Conservation (phyloP, 2,329 filamentous ascomycete genomes). For the Colletotrichum scovillei region DNA sequence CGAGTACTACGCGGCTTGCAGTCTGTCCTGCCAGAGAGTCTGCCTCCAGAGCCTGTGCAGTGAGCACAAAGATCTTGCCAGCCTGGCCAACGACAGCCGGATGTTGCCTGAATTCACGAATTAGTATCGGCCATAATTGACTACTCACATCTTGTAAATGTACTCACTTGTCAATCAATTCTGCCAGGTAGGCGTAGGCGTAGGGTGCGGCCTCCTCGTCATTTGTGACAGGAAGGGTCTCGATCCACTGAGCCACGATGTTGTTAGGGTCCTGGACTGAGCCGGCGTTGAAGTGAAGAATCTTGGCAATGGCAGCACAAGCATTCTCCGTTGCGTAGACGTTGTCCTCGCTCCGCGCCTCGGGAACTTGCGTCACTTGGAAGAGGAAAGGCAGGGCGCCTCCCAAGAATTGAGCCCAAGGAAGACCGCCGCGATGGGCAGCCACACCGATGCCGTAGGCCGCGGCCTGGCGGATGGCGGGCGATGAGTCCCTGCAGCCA, state of each 20-base stretch:
- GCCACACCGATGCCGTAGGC: slow-evolving; percentile 97
- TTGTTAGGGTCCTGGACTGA: slow-evolving; percentile 82
- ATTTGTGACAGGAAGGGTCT: slow-evolving; percentile 90
- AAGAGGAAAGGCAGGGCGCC: slow-evolving; percentile 85
- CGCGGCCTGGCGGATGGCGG: slow-evolving; percentile 94
- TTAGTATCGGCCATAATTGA: slow-evolving; percentile 39
- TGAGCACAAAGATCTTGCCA: slow-evolving; percentile 83
- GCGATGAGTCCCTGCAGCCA: slow-evolving; percentile 86
- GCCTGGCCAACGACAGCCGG: slow-evolving; percentile 82
- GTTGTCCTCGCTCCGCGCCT: slow-evolving; percentile 90
- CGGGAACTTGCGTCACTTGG: slow-evolving; percentile 82
- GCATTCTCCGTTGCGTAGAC: slow-evolving; percentile 98
- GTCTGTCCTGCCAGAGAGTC: slow-evolving; percentile 90
- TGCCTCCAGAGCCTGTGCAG: slow-evolving; percentile 89
- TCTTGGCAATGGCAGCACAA: slow-evolving; percentile 95
- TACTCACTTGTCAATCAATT: slow-evolving; percentile 94
- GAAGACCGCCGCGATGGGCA: slow-evolving; percentile 87
- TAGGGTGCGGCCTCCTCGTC: slow-evolving; percentile 98
- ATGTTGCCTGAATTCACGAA: slow-evolving; percentile 74
- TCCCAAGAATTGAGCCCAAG: slow-evolving; percentile 89
- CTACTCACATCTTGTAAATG: slow-evolving; percentile 60
- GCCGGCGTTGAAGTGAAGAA: slow-evolving; percentile 87
- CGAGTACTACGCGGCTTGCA: slow-evolving; percentile 78
- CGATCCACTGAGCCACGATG: slow-evolving; percentile 86
- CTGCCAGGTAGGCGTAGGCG: slow-evolving; percentile 90